A percentile compares a stretch with the other conserved stretches of the same genome.
phyloP scores from a whole-genome alignment of 2,329 filamentous ascomycete species.

The Fusarium fujikuroi region DNA sequence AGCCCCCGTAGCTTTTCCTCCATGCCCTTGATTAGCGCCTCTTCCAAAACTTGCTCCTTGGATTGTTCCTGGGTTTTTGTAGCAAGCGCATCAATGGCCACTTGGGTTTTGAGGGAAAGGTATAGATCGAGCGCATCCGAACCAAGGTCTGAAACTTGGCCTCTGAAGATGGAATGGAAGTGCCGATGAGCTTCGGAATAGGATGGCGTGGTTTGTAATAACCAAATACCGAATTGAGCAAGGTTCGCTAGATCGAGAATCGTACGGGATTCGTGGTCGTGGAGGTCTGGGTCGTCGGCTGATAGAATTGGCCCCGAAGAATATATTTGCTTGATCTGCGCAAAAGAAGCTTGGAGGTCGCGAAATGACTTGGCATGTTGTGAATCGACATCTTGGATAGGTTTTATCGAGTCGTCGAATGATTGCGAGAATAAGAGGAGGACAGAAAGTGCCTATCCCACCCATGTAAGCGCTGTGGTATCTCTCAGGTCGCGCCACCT shows the following conservation, averaged over 20 bases:
- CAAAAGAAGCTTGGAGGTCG: slow-evolving; percentile 48
- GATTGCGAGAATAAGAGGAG: slow-evolving; percentile 53
- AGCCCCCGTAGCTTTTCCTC: slow-evolving; percentile 57
- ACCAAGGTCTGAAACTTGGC: slow-evolving; percentile 57
- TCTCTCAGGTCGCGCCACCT: slow-evolving; percentile 36
- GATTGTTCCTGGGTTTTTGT: slow-evolving; percentile 60
- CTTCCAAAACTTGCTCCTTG: slow-evolving; percentile 64
- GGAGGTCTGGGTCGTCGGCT: slow-evolving; percentile 49
- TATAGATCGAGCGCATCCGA: slow-evolving; percentile 56
- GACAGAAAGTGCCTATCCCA: slow-evolving; percentile 51
- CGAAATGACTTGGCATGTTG: slow-evolving; percentile 49
- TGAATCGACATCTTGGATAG: slow-evolving; percentile 49
- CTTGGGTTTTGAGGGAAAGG: slow-evolving; percentile 59
- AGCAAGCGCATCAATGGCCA: slow-evolving; percentile 65
- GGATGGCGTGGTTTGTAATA: slow-evolving; percentile 53
- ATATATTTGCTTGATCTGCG: slow-evolving; percentile 50
- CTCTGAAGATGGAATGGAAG: slow-evolving; percentile 58
- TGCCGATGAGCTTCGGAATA: slow-evolving; percentile 57
- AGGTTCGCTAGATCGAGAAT: slow-evolving; percentile 61
- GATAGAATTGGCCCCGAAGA: slow-evolving; percentile 48
- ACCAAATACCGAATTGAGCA: slow-evolving; percentile 57
- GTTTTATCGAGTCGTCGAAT: slow-evolving; percentile 50
- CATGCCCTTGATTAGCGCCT: slow-evolving; percentile 67
- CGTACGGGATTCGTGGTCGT: slow-evolving; percentile 48
- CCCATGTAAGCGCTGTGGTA: slow-evolving; percentile 24